Evolutionary conservation across 1,284 basidiomycete genomes (phyloP).

Genomic region (Cerioporus squamosus): DNA sequence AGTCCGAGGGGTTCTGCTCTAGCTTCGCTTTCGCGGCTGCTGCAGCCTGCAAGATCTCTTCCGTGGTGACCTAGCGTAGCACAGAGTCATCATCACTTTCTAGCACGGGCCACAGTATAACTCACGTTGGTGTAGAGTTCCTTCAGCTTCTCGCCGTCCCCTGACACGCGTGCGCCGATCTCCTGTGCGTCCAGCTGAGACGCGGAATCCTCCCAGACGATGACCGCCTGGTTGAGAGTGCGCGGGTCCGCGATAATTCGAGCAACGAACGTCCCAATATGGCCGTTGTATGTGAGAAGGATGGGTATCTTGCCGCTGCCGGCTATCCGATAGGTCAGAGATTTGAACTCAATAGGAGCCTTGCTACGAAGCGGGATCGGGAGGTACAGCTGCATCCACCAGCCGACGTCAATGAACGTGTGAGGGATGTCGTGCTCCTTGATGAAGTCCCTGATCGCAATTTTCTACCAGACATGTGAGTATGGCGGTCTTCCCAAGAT

Average conservation of each 20-base stretch:
- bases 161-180: slow-evolving; percentile 10
- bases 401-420: slow-evolving; percentile 25
- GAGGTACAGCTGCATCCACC: slow-evolving; percentile 24
- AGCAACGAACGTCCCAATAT: slow-evolving; percentile 26
- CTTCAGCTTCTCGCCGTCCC: slow-evolving; percentile 15
- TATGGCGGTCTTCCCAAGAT: neutral
- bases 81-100: neutral
- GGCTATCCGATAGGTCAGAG: slow-evolving; percentile 4
- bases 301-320: slow-evolving; percentile 14
- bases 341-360: neutral
- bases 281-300: slow-evolving; percentile 19
- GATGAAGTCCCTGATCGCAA: neutral
- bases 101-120: neutral
- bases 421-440: slow-evolving; percentile 10
- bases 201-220: slow-evolving; percentile 31
- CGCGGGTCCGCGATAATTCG: slow-evolving; percentile 29
- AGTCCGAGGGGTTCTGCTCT: neutral
- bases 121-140: slow-evolving; percentile 4
- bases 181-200: neutral
- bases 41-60: slow-evolving; percentile 6
- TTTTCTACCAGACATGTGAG: neutral
- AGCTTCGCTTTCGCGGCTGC: slow-evolving; percentile 1
- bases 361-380: slow-evolving; percentile 5
- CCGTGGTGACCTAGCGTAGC: slow-evolving; percentile 10
- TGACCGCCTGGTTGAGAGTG: slow-evolving; percentile 31